Base-by-base conservation (phyloP, 2,329 filamentous ascomycete genomes). In the Colletotrichum orbiculare region DNA sequence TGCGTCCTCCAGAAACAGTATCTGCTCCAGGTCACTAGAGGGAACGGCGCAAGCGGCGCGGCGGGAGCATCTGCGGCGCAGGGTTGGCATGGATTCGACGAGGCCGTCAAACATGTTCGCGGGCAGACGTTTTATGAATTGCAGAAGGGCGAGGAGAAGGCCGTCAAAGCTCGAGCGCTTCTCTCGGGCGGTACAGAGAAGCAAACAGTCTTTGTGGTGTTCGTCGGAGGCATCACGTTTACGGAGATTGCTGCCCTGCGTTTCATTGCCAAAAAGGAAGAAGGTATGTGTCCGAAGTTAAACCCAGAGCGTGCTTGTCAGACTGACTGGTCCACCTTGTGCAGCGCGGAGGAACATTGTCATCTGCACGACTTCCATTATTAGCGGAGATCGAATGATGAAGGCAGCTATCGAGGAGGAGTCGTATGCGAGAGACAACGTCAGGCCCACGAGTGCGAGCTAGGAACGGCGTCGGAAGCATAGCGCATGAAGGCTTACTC, bases 151-250 rank as follows among this genome's bases (percentile, higher is more conserved):
- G 93, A 97, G 73, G 94, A 97, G 73, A 97, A 96, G 76, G 94
- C 94, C 1, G 89, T 95, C 38, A 94, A 95, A 72, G 95, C 95
- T 13, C 85, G 94, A 61, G 90, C 93, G 66, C 86, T 96, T 34
- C 82, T 99, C 43, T 92, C 93, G 50, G 93, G 94, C 0, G 88
- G 83, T 53, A 86, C 87, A 13, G 87, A 87, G 54, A 89, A 89
- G 75, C 97, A 97, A 82, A 95, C 92, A 0, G 91, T 97, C 1
- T 92, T 97, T 73, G 90, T 99, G n/a, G 97, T 98, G 71, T 98
- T 98, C 78, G 82, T 99, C 15, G 96, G 96, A n/a, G 96, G 96
- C 2, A 92, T 99, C 60, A 97, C 94, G 0, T 97, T 96, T 74
- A 95, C 96, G 0, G 96, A 99, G 78, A 95, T 99, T 75, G 94